Evolutionary conservation across 768 basidiomycete genomes (phyloP).

Genomic region (Mycena rebaudengoi): DNA sequence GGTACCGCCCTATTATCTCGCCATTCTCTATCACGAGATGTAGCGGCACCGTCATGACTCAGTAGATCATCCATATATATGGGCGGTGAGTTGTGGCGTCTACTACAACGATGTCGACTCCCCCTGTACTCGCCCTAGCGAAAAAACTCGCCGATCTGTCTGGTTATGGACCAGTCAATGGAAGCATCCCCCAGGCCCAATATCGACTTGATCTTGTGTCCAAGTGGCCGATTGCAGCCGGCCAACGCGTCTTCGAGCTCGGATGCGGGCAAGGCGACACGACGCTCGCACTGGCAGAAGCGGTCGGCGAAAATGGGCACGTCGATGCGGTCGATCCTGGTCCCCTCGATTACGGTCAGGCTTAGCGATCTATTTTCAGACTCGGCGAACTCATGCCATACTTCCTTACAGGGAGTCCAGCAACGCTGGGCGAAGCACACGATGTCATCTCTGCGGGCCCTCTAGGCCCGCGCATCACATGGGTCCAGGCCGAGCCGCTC

Average conservation of each 20-base stretch:
- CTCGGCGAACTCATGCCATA: too few relatives aligned
- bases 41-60: too few relatives aligned
- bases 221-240: conserved; percentile 37
- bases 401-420: too few relatives aligned
- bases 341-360: conserved; percentile 43
- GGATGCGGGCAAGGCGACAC: conserved; percentile 54
- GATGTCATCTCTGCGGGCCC: conserved; percentile 35
- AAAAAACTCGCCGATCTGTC: conserved; percentile 23
- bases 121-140: conserved; percentile 1
- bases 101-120: background rate
- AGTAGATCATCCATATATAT: too few relatives aligned
- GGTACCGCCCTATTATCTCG: too few relatives aligned
- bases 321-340: conserved; percentile 51
- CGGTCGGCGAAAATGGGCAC: conserved; percentile 43
- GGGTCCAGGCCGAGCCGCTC: conserved; percentile 40
- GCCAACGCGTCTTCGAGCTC: conserved; percentile 45
- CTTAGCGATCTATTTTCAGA: conserved; percentile 27
- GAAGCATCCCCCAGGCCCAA: conserved; percentile 28
- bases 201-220: conserved; percentile 44
- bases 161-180: conserved; percentile 21
- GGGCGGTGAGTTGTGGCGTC: too few relatives aligned
- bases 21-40: too few relatives aligned
- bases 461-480: conserved; percentile 45
- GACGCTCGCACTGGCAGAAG: conserved; percentile 44
- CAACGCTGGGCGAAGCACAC: conserved; percentile 49